Conservation (phyloP, 139 green algal species). For the Tetratostichococcus sp. region DNA sequence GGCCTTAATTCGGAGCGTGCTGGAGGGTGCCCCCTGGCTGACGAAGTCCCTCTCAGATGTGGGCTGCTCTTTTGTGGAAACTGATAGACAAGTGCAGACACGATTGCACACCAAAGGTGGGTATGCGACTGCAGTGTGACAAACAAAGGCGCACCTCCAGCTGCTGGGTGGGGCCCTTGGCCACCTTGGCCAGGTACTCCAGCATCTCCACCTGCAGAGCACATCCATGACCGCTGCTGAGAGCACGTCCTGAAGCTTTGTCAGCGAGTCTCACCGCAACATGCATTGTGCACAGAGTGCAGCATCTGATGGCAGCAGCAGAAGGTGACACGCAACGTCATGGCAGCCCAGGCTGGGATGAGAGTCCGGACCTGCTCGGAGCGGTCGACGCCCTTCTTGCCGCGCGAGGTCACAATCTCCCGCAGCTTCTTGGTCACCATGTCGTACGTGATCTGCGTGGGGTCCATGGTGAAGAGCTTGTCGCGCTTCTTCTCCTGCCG, state of each 20-base stretch:
- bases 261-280: no score
- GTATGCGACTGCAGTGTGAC: not conserved
- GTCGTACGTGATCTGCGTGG: conserved; percentile 65
- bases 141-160: conserved; percentile 11
- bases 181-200: conserved; percentile 76
- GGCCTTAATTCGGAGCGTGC: no score
- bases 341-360: no score
- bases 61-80: no score
- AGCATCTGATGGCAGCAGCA: no score
- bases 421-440: conserved; percentile 92
- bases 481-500: conserved; percentile 74
- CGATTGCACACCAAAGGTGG: not conserved
- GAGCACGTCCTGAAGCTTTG: not conserved
- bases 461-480: conserved; percentile 82
- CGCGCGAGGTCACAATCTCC: conserved; percentile 81
- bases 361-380: conserved; percentile 59
- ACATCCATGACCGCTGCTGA: not conserved
- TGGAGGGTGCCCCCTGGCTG: no score
- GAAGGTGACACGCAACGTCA: no score
- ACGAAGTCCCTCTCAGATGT: no score
- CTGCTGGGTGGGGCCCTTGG: conserved; percentile 79
- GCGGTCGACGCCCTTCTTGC: conserved; percentile 85
- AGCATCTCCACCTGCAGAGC: conserved; percentile 85
- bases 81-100: no score
- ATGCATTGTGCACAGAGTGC: no score